phyloP scores from a whole-genome alignment of 805 yeast genomes.

The Kuraishia capsulata region DNA sequence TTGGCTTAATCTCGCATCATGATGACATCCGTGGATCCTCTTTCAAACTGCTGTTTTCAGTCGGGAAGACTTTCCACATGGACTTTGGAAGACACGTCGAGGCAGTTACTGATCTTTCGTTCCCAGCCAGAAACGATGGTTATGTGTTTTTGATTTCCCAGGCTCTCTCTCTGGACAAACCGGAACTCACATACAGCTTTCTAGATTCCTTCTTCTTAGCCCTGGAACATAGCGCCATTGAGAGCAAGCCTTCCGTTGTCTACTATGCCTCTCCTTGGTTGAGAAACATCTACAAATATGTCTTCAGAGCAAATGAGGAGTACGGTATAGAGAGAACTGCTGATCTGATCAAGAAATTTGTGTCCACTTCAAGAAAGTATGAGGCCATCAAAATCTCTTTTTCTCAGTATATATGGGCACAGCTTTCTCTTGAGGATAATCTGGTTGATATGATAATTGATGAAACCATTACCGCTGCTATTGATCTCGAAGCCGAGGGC shows the following conservation, averaged over 20 bases:
- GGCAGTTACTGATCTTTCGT: constrained; percentile 49
- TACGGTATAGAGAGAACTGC: constrained; percentile 55
- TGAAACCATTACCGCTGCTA: constrained; percentile 64
- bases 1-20: constrained; percentile 56
- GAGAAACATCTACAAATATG: constrained; percentile 49
- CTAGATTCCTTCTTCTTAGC: constrained; percentile 41
- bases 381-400: constrained; percentile 41
- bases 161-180: constrained; percentile 45
- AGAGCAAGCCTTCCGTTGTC: constrained; percentile 30
- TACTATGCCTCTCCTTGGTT: constrained; percentile 68
- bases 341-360: constrained; percentile 51
- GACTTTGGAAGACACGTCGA: constrained; percentile 49
- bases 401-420: constrained; percentile 58
- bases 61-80: constrained; percentile 50
- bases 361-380: constrained; percentile 45
- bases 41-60: constrained; percentile 50
- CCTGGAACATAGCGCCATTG: constrained; percentile 27
- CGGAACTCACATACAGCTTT: constrained; percentile 53
- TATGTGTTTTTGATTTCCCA: constrained; percentile 50
- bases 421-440: constrained; percentile 51
- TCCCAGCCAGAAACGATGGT: constrained; percentile 59
- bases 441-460: constrained; percentile 53
- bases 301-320: constrained; percentile 43
- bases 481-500: constrained; percentile 72
- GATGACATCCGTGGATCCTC: constrained; percentile 56